Evolutionary conservation across 208 protist genomes (phyloP), one percentile per base, ranked within the genome.

Genomic region (Trypanosoma rangeli): DNA sequence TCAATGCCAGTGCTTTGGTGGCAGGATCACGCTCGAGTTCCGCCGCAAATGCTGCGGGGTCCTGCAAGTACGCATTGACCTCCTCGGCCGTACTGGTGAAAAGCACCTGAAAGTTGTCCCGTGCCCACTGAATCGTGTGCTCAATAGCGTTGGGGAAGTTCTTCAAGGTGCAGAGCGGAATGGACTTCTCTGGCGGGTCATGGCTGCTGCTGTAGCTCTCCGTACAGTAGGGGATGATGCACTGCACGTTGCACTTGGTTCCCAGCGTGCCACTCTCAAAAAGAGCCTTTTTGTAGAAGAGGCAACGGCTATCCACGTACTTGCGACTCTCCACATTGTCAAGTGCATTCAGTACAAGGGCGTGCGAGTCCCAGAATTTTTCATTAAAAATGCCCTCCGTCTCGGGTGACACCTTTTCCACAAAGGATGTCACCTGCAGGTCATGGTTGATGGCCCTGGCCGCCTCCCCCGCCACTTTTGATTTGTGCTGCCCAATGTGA

Each of bases 121-220:
- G 81, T 31, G 95, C 92, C 94, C 94, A 98, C 86, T 99, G 97
- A 71, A 99, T 99, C 10, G 96, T 99, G 83, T 99, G 98, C 82
- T 99, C 97, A 83, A 99, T 99, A 29, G 88, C 80, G 82, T 99
- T 98, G n/a, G 99, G 99, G 87, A 99, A 99, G 84, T 99, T 99
- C 81, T 99, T 99, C 22, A 99, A 83, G 18, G 99, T 99, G 86
- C 99, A 99, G n/a, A 99, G 89, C 29, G 99, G 98, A 74, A 99
- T 99, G 10, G 87, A 85, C 79, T 99, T 98, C 83, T 99, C 98
- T 29, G 98, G 98, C 26, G 98, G 98, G 81, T 99, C 98, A 65
- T 89, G 84, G 52, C 91, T 98, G 26, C 88, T 95, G 60, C 92
- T 87, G 89, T 99, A 99, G 59, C 89, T 98, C 83, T 99, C 98